Evolutionary conservation across 306 rosid species (phyloP).

Genomic region (Sphenostylis stenocarpa): DNA sequence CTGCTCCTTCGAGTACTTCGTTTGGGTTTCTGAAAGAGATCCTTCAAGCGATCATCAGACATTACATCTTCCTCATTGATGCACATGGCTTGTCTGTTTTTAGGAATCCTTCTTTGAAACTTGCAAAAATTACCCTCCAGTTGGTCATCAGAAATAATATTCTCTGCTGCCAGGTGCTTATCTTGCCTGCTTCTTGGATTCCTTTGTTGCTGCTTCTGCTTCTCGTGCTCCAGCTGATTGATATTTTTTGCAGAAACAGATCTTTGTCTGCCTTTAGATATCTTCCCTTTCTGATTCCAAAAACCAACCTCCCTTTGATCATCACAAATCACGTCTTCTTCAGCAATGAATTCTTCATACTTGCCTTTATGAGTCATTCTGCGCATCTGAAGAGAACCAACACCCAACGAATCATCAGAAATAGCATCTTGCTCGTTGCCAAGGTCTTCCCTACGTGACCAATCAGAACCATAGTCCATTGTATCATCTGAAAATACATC

Average conservation of each 20-base stretch:
- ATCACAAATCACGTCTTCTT: constrained; percentile 24
- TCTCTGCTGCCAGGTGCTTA: constrained; percentile 35
- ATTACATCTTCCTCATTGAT: constrained; percentile 28
- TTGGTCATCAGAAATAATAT: constrained; percentile 36
- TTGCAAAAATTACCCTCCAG: constrained; percentile 22
- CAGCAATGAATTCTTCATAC: constrained; percentile 10
- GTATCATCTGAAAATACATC: constrained; percentile 47
- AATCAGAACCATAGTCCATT: constrained; percentile 46
- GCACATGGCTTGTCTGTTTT: constrained; percentile 30
- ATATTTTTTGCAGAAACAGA: not conserved
- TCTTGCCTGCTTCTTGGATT: constrained; percentile 55
- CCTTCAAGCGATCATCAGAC: constrained; percentile 43
- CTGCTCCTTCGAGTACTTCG: constrained; percentile 31
- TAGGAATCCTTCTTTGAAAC: constrained; percentile 37
- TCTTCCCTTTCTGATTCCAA: constrained; percentile 29
- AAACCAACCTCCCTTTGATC: constrained; percentile 19
- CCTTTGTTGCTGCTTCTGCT: constrained; percentile 43
- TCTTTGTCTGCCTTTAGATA: constrained; percentile 26
- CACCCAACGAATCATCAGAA: constrained; percentile 38
- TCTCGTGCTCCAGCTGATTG: constrained; percentile 38
- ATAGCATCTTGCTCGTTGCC: constrained; percentile 45
- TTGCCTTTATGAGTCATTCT: constrained; percentile 29
- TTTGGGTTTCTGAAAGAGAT: constrained; percentile 36
- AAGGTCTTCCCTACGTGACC: constrained; percentile 48
- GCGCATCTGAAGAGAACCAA: constrained; percentile 25